phyloP scores from a whole-genome alignment of 2,329 filamentous ascomycete species.

The Rhynchosporium secalis region DNA sequence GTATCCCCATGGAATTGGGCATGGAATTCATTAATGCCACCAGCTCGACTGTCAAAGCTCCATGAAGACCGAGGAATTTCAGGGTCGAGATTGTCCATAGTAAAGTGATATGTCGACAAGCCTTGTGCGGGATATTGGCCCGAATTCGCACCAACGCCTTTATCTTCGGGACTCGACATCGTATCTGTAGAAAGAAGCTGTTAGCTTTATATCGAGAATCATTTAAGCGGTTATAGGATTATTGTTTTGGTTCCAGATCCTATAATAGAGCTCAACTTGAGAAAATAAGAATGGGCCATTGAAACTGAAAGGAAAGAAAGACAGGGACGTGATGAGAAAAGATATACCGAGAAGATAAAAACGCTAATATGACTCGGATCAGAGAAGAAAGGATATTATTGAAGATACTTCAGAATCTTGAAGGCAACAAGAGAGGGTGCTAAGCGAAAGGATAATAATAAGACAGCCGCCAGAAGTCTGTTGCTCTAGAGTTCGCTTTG shows the following conservation, averaged over 20 bases:
- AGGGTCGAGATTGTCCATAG: neutral
- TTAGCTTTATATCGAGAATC: neutral
- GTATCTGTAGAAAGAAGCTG: neutral
- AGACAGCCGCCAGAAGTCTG: too few species aligned
- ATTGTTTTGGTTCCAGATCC: neutral
- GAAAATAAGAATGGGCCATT: neutral
- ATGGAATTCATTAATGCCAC: neutral
- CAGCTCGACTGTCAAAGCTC: too few species aligned
- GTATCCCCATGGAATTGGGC: neutral
- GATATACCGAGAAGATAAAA: too few species aligned
- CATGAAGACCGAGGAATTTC: neutral
- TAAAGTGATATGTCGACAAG: neutral
- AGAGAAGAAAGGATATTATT: too few species aligned
- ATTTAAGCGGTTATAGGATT: neutral
- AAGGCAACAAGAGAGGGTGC: too few species aligned
- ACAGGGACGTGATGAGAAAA: too few species aligned
- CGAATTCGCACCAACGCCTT: neutral
- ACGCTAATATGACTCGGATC: too few species aligned
- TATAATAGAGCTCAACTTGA: neutral
- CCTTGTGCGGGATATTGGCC: neutral
- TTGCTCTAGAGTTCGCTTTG: too few species aligned
- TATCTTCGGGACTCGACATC: neutral
- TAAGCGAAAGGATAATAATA: too few species aligned
- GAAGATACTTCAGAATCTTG: too few species aligned
- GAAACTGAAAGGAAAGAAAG: neutral